phyloP scores from a whole-genome alignment of 768 basidiomycete species.

The Kwoniella europaea region DNA sequence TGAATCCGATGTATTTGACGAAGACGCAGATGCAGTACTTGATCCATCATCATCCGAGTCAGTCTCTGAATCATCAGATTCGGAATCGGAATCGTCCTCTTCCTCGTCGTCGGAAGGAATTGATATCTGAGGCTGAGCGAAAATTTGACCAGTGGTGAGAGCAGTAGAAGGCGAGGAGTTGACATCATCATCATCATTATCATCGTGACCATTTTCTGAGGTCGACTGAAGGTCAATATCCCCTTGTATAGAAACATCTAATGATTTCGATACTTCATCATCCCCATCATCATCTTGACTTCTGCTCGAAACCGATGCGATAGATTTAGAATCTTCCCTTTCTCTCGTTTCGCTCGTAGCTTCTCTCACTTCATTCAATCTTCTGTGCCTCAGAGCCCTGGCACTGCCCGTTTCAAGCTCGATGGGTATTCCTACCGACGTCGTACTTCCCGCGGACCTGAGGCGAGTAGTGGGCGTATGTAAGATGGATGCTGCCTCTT shows the following conservation, averaged over 20 bases:
- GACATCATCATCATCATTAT: slow-evolving; percentile 1
- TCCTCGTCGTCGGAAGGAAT: neutral
- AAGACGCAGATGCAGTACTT: slow-evolving; percentile 8
- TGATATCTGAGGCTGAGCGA: neutral
- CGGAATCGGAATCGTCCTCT: slow-evolving; percentile 24
- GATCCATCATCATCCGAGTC: slow-evolving; percentile 10
- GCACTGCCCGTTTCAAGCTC: slow-evolving; percentile 18
- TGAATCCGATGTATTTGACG: slow-evolving; percentile 9
- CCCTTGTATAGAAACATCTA: neutral
- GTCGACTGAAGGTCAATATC: neutral
- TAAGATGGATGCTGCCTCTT: slow-evolving; percentile 34
- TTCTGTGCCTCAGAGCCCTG: slow-evolving; percentile 14
- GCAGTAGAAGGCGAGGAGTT: slow-evolving; percentile 9
- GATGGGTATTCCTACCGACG: neutral
- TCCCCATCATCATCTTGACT: slow-evolving; percentile 8
- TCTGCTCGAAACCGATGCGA: neutral
- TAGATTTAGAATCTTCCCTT: slow-evolving; percentile 8
- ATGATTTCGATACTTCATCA: neutral
- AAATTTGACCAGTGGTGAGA: slow-evolving; percentile 11
- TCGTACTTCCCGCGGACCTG: neutral
- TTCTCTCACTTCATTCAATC: slow-evolving; percentile 17
- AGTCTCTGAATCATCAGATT: slow-evolving; percentile 23
- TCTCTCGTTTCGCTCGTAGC: slow-evolving; percentile 3
- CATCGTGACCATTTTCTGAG: neutral
- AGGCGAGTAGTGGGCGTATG: slow-evolving; percentile 5